Percentiles rank a stretch among this genome's conserved stretches.
These are phyloP conservation scores for Fraxinus baroniana DNA, from an alignment of 305 asterid species.

Conservation along the genomic window DNA sequence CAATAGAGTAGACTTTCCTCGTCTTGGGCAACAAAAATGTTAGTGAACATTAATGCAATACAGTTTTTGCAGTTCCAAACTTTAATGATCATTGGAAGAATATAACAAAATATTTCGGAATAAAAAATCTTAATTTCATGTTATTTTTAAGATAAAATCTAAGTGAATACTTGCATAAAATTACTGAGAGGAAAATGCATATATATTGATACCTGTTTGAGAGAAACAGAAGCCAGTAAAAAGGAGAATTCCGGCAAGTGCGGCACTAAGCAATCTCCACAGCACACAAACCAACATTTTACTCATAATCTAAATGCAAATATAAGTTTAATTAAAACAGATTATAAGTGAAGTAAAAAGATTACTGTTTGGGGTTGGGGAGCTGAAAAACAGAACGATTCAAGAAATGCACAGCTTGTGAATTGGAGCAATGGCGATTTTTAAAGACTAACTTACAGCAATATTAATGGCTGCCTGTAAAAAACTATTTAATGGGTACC, in stretches of 20 bases:
- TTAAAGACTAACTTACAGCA: not conserved
- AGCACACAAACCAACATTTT: constrained; percentile 21
- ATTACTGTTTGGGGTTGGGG: not conserved
- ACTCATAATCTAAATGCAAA: not conserved
- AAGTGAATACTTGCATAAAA: not conserved
- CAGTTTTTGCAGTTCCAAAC: too few relatives aligned
- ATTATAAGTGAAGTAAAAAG: constrained; percentile 18
- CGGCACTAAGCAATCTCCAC: constrained; percentile 24
- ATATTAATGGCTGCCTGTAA: not conserved
- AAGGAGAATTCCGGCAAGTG: constrained; percentile 35
- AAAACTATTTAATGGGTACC: not conserved
- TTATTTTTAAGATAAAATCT: not conserved
- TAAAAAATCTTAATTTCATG: not conserved
- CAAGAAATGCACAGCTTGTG: not conserved
- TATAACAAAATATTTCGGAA: not conserved
- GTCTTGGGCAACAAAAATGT: too few relatives aligned
- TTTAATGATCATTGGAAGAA: too few relatives aligned
- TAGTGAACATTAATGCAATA: too few relatives aligned
- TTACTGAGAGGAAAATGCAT: not conserved
- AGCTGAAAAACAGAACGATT: not conserved
- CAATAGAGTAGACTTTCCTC: too few relatives aligned
- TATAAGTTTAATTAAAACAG: not conserved
- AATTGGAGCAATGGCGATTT: not conserved
- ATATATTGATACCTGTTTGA: constrained; percentile 39
- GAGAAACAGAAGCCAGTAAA: constrained; percentile 46